These are phyloP conservation scores for Zygosaccharomyces siamensis DNA, from an alignment of 805 yeast genomes.

Conservation along the genomic window DNA sequence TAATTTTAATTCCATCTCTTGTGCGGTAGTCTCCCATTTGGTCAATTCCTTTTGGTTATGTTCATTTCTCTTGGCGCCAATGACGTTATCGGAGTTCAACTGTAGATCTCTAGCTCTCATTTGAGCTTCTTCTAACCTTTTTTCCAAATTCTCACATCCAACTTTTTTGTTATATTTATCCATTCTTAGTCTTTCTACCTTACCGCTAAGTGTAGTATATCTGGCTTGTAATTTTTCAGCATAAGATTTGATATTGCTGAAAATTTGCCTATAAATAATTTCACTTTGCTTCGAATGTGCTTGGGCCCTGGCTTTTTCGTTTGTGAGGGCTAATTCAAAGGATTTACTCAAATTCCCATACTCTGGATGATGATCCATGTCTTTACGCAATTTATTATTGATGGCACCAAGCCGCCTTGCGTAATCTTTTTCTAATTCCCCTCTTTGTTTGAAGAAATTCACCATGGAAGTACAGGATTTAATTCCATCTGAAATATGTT, in stretches of 20 bases:
- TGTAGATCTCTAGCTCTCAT: conserved; percentile 27
- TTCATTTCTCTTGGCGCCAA: conserved; percentile 29
- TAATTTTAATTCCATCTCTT: conserved; percentile 25
- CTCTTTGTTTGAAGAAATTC: conserved; percentile 29
- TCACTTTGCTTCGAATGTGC: conserved; percentile 32
- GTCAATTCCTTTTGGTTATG: conserved; percentile 28
- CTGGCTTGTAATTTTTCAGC: conserved; percentile 26
- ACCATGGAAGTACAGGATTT: conserved; percentile 25
- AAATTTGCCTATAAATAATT: conserved; percentile 23
- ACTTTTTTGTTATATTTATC: conserved; percentile 30
- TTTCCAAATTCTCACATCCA: conserved; percentile 27
- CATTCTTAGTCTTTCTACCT: conserved; percentile 28
- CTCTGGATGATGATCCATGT: conserved; percentile 24
- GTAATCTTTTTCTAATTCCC: conserved; percentile 33
- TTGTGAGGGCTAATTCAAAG: conserved; percentile 15
- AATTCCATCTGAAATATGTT: conserved; percentile 29
- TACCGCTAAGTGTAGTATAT: conserved; percentile 28
- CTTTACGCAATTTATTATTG: conserved; percentile 24
- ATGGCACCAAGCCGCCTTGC: conserved; percentile 34
- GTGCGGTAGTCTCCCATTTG: conserved; percentile 29
- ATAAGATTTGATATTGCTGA: conserved; percentile 26
- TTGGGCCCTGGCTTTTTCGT: conserved; percentile 28
- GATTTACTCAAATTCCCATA: conserved; percentile 27
- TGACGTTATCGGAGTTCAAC: conserved; percentile 29
- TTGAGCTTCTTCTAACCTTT: conserved; percentile 26